These are phyloP conservation scores for Fusarium drepaniforme DNA, from an alignment of 2,329 filamentous ascomycete genomes.

Conservation along the genomic window DNA sequence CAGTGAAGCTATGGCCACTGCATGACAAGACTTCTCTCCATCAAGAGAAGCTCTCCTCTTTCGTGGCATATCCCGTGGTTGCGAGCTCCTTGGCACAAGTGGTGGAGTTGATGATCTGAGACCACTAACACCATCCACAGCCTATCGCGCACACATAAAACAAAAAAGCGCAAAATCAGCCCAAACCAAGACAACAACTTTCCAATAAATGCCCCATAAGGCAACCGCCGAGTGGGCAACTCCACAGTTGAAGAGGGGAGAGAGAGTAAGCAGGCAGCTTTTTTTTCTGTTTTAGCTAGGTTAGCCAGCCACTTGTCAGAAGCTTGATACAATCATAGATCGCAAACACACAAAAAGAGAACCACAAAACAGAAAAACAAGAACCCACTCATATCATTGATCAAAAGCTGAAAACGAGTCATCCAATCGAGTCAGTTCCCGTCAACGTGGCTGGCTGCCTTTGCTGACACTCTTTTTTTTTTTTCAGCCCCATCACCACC, in stretches of 20 bases:
- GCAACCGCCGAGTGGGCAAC: neutral
- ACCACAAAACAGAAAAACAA: neutral
- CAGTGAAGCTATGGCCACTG: constrained; percentile 23
- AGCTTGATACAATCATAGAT: constrained; percentile 5
- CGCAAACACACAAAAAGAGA: neutral
- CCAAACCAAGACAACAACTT: neutral
- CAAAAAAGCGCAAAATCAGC: neutral
- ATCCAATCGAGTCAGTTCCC: neutral
- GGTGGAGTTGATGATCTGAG: neutral
- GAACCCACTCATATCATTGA: neutral
- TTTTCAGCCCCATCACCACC: neutral
- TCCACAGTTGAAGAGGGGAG: neutral
- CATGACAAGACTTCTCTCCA: neutral
- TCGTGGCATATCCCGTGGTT: neutral
- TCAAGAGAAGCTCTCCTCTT: neutral
- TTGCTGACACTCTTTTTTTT: constrained; percentile 14
- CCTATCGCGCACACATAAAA: neutral
- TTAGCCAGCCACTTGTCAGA: constrained; percentile 2
- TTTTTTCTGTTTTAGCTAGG: neutral
- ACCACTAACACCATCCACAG: neutral
- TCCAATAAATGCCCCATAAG: neutral
- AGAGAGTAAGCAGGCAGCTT: neutral
- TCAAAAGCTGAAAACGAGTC: neutral
- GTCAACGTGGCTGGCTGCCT: constrained; percentile 22
- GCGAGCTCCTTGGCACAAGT: neutral